phyloP scores from a whole-genome alignment of 257 asterid species.

The Plantago elongata region DNA sequence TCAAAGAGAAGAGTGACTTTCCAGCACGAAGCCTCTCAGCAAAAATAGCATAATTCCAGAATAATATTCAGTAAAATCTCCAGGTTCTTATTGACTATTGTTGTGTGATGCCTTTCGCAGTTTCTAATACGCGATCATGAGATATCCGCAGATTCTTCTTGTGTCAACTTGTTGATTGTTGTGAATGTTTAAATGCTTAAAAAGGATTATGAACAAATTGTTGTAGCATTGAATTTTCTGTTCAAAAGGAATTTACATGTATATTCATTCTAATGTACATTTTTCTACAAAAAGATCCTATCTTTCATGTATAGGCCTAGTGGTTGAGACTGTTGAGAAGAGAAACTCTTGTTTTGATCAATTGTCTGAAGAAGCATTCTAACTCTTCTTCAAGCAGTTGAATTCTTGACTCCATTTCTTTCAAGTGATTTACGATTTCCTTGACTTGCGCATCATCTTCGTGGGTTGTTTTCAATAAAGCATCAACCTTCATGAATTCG shows the following conservation, averaged over 20 bases:
- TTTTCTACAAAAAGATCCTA: background rate
- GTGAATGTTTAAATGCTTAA: background rate
- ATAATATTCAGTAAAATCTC: too few relatives aligned
- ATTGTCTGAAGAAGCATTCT: conserved; percentile 6
- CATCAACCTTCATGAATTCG: conserved; percentile 10
- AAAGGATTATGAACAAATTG: background rate
- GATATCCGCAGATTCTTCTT: too few relatives aligned
- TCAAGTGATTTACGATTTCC: conserved; percentile 2
- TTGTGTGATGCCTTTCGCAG: too few relatives aligned
- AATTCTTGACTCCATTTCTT: background rate
- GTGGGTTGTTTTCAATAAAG: background rate
- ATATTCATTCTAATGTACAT: background rate
- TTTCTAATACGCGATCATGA: too few relatives aligned
- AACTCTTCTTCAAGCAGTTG: conserved; percentile 12
- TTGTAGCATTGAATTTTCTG: background rate
- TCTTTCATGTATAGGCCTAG: background rate
- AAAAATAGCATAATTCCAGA: too few relatives aligned
- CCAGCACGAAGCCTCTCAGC: too few relatives aligned
- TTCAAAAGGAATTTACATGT: background rate
- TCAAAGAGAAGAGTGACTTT: too few relatives aligned
- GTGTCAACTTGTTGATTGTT: too few relatives aligned
- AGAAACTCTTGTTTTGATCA: conserved; percentile 12
- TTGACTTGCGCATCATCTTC: background rate
- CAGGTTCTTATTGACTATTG: too few relatives aligned
- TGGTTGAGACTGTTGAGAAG: conserved; percentile 7